Evolutionary conservation across 2,329 filamentous ascomycete species (phyloP).

Genomic region (Zymoseptoria pseudotritici): DNA sequence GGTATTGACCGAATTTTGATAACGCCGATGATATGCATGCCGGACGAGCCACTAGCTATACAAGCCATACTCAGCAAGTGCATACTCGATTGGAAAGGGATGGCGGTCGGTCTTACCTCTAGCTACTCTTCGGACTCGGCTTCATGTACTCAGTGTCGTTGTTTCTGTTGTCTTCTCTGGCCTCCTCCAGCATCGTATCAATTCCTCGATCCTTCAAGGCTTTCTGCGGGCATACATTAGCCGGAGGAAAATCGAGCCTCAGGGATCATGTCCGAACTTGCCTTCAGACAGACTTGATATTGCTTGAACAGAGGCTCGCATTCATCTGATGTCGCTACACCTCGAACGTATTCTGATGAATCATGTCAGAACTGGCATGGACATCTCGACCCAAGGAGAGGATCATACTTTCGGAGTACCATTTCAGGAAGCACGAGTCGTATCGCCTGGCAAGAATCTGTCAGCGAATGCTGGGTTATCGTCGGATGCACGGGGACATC

Average conservation of each 20-base stretch:
- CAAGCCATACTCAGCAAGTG: not conserved
- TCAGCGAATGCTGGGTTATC: not conserved
- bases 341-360: slow-evolving; percentile 69
- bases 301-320: slow-evolving; percentile 80
- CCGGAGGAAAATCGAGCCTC: not conserved
- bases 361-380: not conserved
- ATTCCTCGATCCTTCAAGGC: slow-evolving; percentile 84
- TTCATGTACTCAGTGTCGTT: slow-evolving; percentile 67
- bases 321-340: slow-evolving; percentile 74
- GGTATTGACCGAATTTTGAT: not conserved
- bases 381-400: not conserved
- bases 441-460: slow-evolving; percentile 59
- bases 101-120: not conserved
- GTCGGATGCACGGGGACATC: slow-evolving; percentile 23
- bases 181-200: slow-evolving; percentile 86
- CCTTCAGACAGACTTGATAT: slow-evolving; percentile 79
- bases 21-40: slow-evolving; percentile 6
- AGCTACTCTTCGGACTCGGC: slow-evolving; percentile 27
- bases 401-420: slow-evolving; percentile 92
- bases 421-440: slow-evolving; percentile 95
- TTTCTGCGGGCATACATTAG: slow-evolving; percentile 46
- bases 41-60: not conserved
- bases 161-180: slow-evolving; percentile 80
- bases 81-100: not conserved
- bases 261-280: slow-evolving; percentile 37